Base-by-base conservation (phyloP, 2,329 filamentous ascomycete species). In the Arthrobotrys megalospora region DNA sequence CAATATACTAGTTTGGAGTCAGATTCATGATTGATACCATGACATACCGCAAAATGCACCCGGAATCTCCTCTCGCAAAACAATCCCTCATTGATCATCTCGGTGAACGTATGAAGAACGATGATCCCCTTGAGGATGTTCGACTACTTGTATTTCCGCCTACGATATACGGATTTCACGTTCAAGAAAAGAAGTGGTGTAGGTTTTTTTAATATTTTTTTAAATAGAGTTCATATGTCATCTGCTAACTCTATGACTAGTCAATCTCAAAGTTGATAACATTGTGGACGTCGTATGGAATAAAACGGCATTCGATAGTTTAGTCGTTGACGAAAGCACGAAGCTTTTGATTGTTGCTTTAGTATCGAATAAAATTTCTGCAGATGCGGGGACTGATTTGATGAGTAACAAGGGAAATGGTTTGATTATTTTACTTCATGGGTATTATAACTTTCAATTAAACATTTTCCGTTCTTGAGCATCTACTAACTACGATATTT, bases 21-120 rank as follows among this genome's bases (percentile, higher is more conserved):
- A 58, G 52, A 21, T 58, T 58, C 52, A 58, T 58, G 52, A 38
- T 58, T 36, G 52, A 58, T 38, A 38, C 52, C 28, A 55, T 55
- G 52, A 55, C 52, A 19, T 55, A 55, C 14, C 52, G 52, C 0
- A 55, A 38, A 19, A 55, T 55, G 52, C 52, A 55, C 12, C 52
- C 52, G 0, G 21, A 36, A 19, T 55, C 52, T 19, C 1, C 14
- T 1, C n/a, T 55, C 7, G 52, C 52, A 3, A 55, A 36, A 2
- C 21, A 55, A 19, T 1, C 5, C 2, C 52, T 36, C 10, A 6
- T 19, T 36, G 52, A 55, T 24, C 28, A n/a, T 11, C 52, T 55
- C n/a, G 28, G 28, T 1, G 28, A 36, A 2, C 28, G 28, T 5
- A 55, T 55, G 32, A 12, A 55, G 32, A n/a, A 38, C 8, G 52